phyloP scores from a whole-genome alignment of 257 asterid species.

The Petunia secreta region DNA sequence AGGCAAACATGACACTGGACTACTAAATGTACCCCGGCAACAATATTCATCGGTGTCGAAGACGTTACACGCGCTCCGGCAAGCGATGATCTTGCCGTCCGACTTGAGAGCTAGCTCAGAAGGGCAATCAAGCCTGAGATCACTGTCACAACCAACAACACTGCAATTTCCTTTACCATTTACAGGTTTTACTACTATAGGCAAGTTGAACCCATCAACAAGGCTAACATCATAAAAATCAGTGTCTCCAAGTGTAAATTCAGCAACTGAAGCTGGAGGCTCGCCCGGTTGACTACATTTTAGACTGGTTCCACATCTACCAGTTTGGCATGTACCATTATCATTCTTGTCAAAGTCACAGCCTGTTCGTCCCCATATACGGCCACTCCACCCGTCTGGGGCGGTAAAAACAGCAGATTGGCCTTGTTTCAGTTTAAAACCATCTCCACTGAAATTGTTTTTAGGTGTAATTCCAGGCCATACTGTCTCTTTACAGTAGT shows the following conservation, averaged over 20 bases:
- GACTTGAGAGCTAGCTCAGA: conserved; percentile 44
- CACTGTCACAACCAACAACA: conserved; percentile 61
- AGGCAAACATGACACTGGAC: conserved; percentile 57
- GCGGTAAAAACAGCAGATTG: conserved; percentile 57
- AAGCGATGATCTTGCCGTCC: conserved; percentile 46
- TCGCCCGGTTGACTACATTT: conserved; percentile 52
- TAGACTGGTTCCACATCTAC: conserved; percentile 50
- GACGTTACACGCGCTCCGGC: conserved; percentile 63
- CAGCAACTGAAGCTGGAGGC: conserved; percentile 71
- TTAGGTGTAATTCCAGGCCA: conserved; percentile 66
- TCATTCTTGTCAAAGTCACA: conserved; percentile 55
- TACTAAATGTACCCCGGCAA: conserved; percentile 51
- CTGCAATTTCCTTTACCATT: conserved; percentile 60
- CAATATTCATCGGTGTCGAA: conserved; percentile 59
- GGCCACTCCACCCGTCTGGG: conserved; percentile 59
- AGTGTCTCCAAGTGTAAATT: conserved; percentile 51
- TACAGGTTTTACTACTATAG: conserved; percentile 54
- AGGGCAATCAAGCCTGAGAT: conserved; percentile 55
- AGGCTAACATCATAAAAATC: conserved; percentile 71
- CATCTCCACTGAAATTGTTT: conserved; percentile 51
- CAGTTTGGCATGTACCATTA: conserved; percentile 61
- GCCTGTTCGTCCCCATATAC: conserved; percentile 72
- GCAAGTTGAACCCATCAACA: conserved; percentile 75
- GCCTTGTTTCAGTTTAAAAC: conserved; percentile 51
- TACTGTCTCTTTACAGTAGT: conserved; percentile 66